Evolutionary conservation across 78 protist species (phyloP), one percentile per base, ranked within the genome.

Genomic region (Polysphondylium violaceum): DNA sequence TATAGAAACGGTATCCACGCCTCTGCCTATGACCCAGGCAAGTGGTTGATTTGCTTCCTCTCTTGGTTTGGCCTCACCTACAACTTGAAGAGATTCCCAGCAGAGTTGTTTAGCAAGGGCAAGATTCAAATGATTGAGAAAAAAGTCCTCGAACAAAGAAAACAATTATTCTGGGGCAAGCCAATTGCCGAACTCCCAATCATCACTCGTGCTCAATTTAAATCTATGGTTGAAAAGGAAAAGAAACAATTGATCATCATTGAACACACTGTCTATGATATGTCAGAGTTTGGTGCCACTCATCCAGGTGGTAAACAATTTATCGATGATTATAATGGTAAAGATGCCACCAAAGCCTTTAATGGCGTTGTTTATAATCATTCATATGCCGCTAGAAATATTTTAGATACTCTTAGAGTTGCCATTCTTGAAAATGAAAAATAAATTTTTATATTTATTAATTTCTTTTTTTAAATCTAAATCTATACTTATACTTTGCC

Each of bases 1-100:
- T 96, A 94, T 76, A 93, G 98, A 55, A 96, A 96, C 61, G 98
- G 94, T 43, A 81, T 95, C 63, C 90, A 77, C 29, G 51, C 41
- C 53, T 83, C 74, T 19, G 95, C 92, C 50, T 96, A 89, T 29
- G 98, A 96, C 47, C 98, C 98, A 29, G 90, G 96, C 61, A 96
- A 96, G 59, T 96, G 98, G 98, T 58, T 88, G 40, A 96, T 96
- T 64, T 14, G 7, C 27, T 12, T 41, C 79, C 72, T 76, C 14
- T 60, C 65, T 8, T 38, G 38, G 64, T 61, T 95, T 40, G 96
- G 96, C 25, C 60, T 89, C 1, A 63, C 97, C 9, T 87, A 78
- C 40, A 55, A 93, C 50, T 58, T 96, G 19, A 41, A 43, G 58
- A 19, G 68, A 14, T 61, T 88, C 86, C 81, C 94, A 50, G 68